Percentiles rank a stretch among this genome's conserved stretches.
Conservation (phyloP, 352 stramenopile species). For the Pythium guiyangense region DNA sequence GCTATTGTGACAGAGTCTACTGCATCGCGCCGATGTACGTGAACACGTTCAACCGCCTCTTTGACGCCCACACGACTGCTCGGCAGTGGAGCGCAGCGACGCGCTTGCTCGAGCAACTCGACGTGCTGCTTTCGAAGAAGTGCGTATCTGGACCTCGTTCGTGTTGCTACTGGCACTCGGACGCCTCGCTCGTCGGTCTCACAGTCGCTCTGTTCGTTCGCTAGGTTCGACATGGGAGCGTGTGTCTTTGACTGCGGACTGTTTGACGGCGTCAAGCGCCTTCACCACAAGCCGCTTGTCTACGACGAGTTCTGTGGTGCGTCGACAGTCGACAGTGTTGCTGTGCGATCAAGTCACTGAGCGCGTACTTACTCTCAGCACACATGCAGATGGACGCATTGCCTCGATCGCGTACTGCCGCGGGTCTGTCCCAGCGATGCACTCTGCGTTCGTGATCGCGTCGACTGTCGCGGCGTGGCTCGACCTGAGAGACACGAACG, state of each 20-base stretch:
- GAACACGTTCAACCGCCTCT: slow-evolving; percentile 72
- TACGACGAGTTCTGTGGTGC: slow-evolving; percentile 86
- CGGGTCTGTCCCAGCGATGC: slow-evolving; percentile 72
- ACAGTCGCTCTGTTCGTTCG: slow-evolving; percentile 1
- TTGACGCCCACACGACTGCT: slow-evolving; percentile 50
- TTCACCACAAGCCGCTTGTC: slow-evolving; percentile 76
- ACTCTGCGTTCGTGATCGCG: slow-evolving; percentile 77
- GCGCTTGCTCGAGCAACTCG: slow-evolving; percentile 69
- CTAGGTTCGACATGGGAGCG: slow-evolving; percentile 70
- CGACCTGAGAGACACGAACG: slow-evolving; percentile 67
- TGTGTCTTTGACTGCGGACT: slow-evolving; percentile 86
- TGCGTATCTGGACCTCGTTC: slow-evolving; percentile 9
- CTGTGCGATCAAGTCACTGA: neutral
- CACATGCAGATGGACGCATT: slow-evolving; percentile 58
- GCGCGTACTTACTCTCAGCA: neutral
- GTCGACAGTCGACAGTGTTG: slow-evolving; percentile 6
- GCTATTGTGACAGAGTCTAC: slow-evolving; percentile 47
- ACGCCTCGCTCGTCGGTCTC: neutral
- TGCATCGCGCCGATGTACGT: slow-evolving; percentile 76
- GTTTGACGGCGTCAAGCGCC: slow-evolving; percentile 78
- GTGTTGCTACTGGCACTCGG: neutral
- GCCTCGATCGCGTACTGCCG: slow-evolving; percentile 77
- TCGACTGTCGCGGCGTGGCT: slow-evolving; percentile 83
- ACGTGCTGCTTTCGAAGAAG: slow-evolving; percentile 60
- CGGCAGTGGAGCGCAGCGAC: slow-evolving; percentile 68